Evolutionary conservation across 495 filamentous ascomycete species (phyloP).

Genomic region (Podospora pseudocomata): DNA sequence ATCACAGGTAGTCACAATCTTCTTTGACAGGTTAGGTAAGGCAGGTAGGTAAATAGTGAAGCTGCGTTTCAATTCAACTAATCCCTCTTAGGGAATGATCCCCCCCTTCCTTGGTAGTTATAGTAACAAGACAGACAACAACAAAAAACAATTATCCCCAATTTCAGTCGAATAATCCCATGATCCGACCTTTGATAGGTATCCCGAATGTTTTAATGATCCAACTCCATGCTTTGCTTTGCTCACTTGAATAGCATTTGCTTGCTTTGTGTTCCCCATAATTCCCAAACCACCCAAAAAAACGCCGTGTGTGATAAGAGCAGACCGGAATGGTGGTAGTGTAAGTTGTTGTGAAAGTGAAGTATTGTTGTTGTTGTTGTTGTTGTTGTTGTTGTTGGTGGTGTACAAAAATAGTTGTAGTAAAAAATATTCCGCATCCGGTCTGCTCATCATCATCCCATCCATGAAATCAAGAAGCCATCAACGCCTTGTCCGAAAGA

Average conservation of each 20-base stretch:
- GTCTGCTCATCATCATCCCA: not conserved
- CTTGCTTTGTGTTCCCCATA: not conserved
- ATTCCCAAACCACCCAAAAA: not conserved
- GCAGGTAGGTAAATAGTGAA: too few species aligned
- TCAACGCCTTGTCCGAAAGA: not conserved
- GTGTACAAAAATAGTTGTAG: not conserved
- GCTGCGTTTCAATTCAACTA: not conserved
- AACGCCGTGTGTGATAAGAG: not conserved
- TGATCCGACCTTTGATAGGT: not conserved
- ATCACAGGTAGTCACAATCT: not conserved
- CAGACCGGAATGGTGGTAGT: not conserved
- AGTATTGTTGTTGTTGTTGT: not conserved
- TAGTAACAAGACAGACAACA: not conserved
- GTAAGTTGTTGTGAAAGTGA: not conserved
- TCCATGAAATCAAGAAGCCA: not conserved
- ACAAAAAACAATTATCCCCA: not conserved
- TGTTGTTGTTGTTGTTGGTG: not conserved
- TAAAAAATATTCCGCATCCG: not conserved
- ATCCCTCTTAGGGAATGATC: not conserved
- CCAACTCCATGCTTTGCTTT: not conserved
- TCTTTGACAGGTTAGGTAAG: too few species aligned
- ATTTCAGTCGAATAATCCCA: not conserved
- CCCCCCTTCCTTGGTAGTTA: not conserved
- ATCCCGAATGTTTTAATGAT: not conserved
- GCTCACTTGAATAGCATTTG: not conserved